Percentiles rank a stretch among this genome's conserved stretches.
phyloP scores from a whole-genome alignment of 257 asterid genomes.

The Echium plantagineum region DNA sequence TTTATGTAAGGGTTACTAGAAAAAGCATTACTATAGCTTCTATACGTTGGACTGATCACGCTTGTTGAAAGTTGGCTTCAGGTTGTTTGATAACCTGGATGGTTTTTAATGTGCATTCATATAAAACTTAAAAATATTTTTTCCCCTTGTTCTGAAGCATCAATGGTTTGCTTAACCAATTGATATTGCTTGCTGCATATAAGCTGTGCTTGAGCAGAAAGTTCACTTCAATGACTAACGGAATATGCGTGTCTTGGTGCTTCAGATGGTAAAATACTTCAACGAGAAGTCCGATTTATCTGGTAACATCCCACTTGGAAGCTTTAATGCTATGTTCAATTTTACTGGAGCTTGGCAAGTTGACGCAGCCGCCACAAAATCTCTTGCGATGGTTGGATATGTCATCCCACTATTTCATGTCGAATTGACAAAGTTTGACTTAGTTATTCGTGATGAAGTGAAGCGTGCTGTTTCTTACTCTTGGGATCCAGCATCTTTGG shows the following conservation, averaged over 20 bases:
- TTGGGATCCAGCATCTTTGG: slow-evolving; percentile 94
- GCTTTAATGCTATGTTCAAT: slow-evolving; percentile 96
- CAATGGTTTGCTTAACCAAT: too few relatives aligned
- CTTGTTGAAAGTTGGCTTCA: too few relatives aligned
- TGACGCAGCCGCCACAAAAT: slow-evolving; percentile 86
- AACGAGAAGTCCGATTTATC: slow-evolving; percentile 56
- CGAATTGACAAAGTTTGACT: slow-evolving; percentile 35
- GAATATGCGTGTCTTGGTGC: slow-evolving; percentile 15
- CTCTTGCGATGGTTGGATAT: slow-evolving; percentile 84
- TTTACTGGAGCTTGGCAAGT: slow-evolving; percentile 92
- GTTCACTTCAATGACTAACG: background rate
- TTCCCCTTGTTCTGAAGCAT: too few relatives aligned
- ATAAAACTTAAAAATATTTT: too few relatives aligned
- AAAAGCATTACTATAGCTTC: too few relatives aligned
- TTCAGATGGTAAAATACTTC: slow-evolving; percentile 85
- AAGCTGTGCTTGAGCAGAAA: background rate
- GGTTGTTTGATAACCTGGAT: too few relatives aligned
- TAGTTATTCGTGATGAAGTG: slow-evolving; percentile 57
- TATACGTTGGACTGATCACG: too few relatives aligned
- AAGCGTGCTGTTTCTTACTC: slow-evolving; percentile 85
- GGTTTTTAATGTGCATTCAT: too few relatives aligned
- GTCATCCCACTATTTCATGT: slow-evolving; percentile 51
- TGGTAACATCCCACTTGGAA: slow-evolving; percentile 78
- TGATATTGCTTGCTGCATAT: too few relatives aligned
- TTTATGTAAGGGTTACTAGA: too few relatives aligned